Base-by-base conservation (phyloP, 2,329 filamentous ascomycete genomes). In the Didymosphaeria variabile region DNA sequence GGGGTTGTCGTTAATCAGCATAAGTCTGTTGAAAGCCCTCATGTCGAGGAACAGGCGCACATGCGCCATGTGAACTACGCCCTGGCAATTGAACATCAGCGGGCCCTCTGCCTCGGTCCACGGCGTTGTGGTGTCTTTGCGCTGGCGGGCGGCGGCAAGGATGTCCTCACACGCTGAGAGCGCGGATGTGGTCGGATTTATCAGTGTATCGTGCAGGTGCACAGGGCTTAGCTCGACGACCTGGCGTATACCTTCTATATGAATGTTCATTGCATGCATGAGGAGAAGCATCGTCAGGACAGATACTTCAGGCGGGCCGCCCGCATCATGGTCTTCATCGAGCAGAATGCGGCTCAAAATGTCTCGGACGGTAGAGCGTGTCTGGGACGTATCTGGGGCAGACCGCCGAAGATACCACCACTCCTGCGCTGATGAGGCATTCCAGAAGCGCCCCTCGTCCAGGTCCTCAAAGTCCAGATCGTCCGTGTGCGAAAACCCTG, bases 191-290 rank as follows among this genome's bases (percentile, higher is more conserved):
- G 72, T 70, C 38, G 70, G 66, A 5, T 62, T 63, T 17, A 72
- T 55, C 17, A 68, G 60, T n/a, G 67, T 61, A 6, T 47, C 31
- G 29, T 59, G 50, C 10, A 55, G n/a, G 12, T 26, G 21, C 23
- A 29, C 5, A 12, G 49, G 49, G 12, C 19, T 29, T 10, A 67
- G 67, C 36, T 77, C 71, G 2, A 71, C 70, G 23, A 70, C 71
- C 56, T 79, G 73, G 12, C 74, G 71, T 5, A 74, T 60, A 58
- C 72, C 68, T 70, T 73, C 78, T 63, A 78, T 72, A 52, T 79
- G 71, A 47, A 77, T 70, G 51, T 73, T 76, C 21, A 78, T 70
- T 10, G 75, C 76, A 59, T 79, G 76, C 65, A 75, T 77, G 26
- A 77, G 61, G 15, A 76, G 68, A 15, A 72, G 72, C 50, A 70